A percentile compares a stretch with the other conserved stretches of the same genome.
phyloP scores from a whole-genome alignment of 306 rosid genomes.

The Lathyrus sativus region DNA sequence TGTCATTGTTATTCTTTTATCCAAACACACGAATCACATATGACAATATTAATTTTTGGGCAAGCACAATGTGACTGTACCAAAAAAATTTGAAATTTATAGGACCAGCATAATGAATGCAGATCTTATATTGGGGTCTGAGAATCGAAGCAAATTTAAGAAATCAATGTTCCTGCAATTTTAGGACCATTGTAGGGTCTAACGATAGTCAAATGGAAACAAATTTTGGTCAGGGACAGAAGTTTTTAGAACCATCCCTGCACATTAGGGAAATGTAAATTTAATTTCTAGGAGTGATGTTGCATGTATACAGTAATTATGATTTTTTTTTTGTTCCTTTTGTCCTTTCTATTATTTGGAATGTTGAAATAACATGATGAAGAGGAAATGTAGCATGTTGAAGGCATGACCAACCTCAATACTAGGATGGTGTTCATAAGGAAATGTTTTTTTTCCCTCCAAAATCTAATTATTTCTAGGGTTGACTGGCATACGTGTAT shows the following conservation, averaged over 20 bases:
- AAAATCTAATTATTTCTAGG: too few species aligned
- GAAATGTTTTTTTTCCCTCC: too few species aligned
- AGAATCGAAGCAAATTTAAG: slow-evolving; percentile 34
- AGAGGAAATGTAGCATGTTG: background rate
- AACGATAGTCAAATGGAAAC: slow-evolving; percentile 31
- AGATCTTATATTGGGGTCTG: slow-evolving; percentile 38
- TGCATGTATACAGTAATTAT: slow-evolving; percentile 4
- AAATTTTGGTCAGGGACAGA: slow-evolving; percentile 9
- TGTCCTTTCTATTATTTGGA: slow-evolving; percentile 7
- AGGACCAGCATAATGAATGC: slow-evolving; percentile 42
- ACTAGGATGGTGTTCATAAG: background rate
- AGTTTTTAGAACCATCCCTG: slow-evolving; percentile 4
- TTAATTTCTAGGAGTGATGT: background rate
- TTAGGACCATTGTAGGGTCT: slow-evolving; percentile 42
- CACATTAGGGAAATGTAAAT: slow-evolving; percentile 12
- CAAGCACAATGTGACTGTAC: slow-evolving; percentile 41
- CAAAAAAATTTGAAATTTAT: background rate
- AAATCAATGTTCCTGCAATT: slow-evolving; percentile 23
- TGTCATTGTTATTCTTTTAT: background rate
- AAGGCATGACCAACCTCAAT: background rate
- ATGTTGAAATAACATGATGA: background rate
- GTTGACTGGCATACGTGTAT: too few species aligned
- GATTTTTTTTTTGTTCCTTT: background rate
- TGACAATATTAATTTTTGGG: slow-evolving; percentile 36
- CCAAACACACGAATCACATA: slow-evolving; percentile 12